Evolutionary conservation across 495 filamentous ascomycete genomes (phyloP).

Genomic region (Penicillium atrosanguineum): DNA sequence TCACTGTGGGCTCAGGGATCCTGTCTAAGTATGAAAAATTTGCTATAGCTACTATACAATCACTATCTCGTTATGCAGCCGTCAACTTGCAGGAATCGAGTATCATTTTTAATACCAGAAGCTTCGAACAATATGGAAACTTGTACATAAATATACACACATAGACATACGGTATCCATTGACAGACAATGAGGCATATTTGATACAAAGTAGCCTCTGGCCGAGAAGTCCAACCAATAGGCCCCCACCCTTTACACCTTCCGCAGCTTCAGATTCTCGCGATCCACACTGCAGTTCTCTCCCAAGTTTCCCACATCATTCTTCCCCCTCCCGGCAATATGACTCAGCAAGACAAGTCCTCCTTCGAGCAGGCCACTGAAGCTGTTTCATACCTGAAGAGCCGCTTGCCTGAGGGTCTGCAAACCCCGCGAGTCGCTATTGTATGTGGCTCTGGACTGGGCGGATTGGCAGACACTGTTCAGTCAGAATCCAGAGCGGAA

Average conservation of each 20-base stretch:
- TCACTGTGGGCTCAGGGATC: neutral
- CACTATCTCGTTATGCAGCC: too few relatives aligned
- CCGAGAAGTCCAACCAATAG: constrained; percentile 6
- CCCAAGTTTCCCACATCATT: neutral
- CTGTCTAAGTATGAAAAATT: too few relatives aligned
- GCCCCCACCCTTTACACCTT: constrained; percentile 3
- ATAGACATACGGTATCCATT: too few relatives aligned
- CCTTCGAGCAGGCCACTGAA: constrained; percentile 39
- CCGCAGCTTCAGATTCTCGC: constrained; percentile 14
- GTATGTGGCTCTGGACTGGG: constrained; percentile 74
- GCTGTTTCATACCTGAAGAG: constrained; percentile 36
- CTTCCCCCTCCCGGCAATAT: constrained; percentile 6
- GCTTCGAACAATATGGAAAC: too few relatives aligned
- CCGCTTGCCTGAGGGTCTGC: constrained; percentile 43
- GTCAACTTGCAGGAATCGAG: too few relatives aligned
- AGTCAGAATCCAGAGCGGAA: constrained; percentile 51
- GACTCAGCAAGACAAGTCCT: constrained; percentile 16
- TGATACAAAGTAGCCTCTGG: neutral
- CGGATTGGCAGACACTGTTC: constrained; percentile 60
- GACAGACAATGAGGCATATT: neutral
- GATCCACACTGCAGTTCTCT: neutral
- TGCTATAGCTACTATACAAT: too few relatives aligned
- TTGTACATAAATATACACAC: too few relatives aligned
- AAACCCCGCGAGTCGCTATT: constrained; percentile 61
- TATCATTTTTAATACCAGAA: too few relatives aligned